These are phyloP conservation scores for Fusarium tanahbumbuense DNA, from an alignment of 2,329 filamentous ascomycete genomes.

Conservation along the genomic window DNA sequence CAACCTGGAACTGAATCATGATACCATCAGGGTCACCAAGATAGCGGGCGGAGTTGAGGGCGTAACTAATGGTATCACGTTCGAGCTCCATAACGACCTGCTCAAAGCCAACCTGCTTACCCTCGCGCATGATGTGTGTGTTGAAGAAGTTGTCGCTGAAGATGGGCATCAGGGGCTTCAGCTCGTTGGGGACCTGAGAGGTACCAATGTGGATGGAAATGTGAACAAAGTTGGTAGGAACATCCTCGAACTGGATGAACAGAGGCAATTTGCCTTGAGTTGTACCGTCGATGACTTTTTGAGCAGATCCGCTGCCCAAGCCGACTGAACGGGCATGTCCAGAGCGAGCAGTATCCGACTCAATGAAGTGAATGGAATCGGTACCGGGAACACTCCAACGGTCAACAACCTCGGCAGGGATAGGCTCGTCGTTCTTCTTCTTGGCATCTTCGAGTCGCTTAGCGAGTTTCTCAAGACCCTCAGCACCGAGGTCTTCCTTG, in stretches of 20 bases:
- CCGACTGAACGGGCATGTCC: constrained; percentile 81
- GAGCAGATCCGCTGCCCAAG: constrained; percentile 73
- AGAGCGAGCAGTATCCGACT: constrained; percentile 84
- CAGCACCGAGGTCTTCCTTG: constrained; percentile 81
- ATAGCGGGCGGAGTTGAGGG: constrained; percentile 73
- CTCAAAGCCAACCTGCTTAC: constrained; percentile 85
- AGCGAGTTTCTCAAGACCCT: constrained; percentile 80
- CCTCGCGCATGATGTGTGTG: constrained; percentile 82
- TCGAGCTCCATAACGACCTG: constrained; percentile 92
- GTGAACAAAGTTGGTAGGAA: constrained; percentile 92
- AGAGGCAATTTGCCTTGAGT: constrained; percentile 72
- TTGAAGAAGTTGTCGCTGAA: constrained; percentile 96
- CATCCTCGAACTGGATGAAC: constrained; percentile 97
- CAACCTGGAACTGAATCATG: constrained; percentile 84
- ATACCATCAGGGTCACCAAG: constrained; percentile 86
- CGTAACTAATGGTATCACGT: constrained; percentile 88
- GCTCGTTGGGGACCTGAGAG: constrained; percentile 77
- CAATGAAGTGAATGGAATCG: constrained; percentile 94
- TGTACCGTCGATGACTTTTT: constrained; percentile 79
- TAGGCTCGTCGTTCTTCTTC: constrained; percentile 86
- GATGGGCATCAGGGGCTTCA: constrained; percentile 85
- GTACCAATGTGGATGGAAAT: constrained; percentile 86
- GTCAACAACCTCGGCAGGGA: constrained; percentile 84
- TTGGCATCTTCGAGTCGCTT: constrained; percentile 85
- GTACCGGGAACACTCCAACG: constrained; percentile 84